Evolutionary conservation across 495 filamentous ascomycete genomes (phyloP).

Genomic region (Annulohypoxylon bovei): DNA sequence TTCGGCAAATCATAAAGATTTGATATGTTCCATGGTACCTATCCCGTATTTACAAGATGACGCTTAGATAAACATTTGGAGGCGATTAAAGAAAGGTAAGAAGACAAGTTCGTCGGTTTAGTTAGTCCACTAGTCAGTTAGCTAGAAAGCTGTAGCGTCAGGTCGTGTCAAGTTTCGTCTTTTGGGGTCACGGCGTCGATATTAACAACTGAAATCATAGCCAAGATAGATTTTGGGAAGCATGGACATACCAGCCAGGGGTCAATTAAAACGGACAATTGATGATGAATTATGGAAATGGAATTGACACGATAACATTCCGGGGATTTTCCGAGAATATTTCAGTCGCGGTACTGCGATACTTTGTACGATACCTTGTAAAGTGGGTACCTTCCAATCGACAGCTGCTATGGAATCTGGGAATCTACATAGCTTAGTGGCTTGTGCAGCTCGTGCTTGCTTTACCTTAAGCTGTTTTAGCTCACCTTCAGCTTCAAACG

Average conservation of each 20-base stretch:
- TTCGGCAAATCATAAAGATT: constrained; percentile 34
- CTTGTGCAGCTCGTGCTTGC: neutral
- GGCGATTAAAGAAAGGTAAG: neutral
- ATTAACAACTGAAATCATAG: constrained; percentile 30
- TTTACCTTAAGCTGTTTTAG: no score
- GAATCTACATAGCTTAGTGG: neutral
- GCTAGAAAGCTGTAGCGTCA: neutral
- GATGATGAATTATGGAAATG: constrained; percentile 15
- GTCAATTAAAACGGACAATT: neutral
- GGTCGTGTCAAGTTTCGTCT: neutral
- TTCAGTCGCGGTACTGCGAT: neutral
- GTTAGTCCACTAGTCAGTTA: neutral
- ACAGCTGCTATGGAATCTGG: neutral
- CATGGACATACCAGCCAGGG: constrained; percentile 7
- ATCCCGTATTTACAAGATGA: constrained; percentile 12
- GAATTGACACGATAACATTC: constrained; percentile 51
- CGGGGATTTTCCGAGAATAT: constrained; percentile 45
- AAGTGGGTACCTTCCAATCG: neutral
- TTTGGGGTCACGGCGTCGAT: constrained; percentile 27
- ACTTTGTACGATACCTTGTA: neutral
- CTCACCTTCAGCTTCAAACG: neutral
- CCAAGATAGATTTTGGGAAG: constrained; percentile 12
- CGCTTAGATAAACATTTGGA: neutral
- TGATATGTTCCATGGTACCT: constrained; percentile 35
- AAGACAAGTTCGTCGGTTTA: neutral